Evolutionary conservation across 495 filamentous ascomycete species (phyloP).

Genomic region (Trichoderma erinaceum): DNA sequence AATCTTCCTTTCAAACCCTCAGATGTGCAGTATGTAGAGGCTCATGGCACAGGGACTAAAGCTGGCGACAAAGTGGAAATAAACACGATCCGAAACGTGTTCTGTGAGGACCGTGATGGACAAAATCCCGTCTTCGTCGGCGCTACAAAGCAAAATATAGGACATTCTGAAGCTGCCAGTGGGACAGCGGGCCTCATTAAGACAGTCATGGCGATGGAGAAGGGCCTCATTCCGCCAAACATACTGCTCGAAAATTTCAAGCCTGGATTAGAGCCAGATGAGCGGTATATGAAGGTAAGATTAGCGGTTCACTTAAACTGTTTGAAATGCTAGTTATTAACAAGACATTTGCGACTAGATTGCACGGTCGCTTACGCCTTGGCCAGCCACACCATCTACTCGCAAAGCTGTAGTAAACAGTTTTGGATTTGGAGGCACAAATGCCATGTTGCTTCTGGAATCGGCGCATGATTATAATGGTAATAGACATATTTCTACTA

Average conservation of each 20-base stretch:
- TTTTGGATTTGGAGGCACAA: conserved; percentile 39
- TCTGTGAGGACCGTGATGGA: conserved; percentile 7
- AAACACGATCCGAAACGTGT: conserved; percentile 28
- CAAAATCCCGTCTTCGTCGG: conserved; percentile 36
- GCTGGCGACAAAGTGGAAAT: conserved; percentile 48
- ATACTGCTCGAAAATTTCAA: conserved; percentile 43
- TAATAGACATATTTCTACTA: background rate
- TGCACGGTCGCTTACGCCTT: conserved; percentile 5
- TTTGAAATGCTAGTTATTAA: background rate
- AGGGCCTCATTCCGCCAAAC: conserved; percentile 33
- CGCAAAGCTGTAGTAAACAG: conserved; percentile 20
- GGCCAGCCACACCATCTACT: background rate
- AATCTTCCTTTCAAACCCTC: conserved; percentile 29
- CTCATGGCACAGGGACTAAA: conserved; percentile 21
- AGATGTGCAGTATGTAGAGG: conserved; percentile 19
- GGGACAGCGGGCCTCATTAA: conserved; percentile 49
- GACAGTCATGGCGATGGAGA: conserved; percentile 44
- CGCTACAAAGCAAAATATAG: conserved; percentile 47
- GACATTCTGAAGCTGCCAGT: conserved; percentile 45
- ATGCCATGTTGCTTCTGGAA: conserved; percentile 36
- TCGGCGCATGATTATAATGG: background rate
- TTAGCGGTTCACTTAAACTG: background rate
- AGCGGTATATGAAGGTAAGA: conserved; percentile 24
- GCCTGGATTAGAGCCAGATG: conserved; percentile 29
- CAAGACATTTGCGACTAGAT: conserved; percentile 15